Conservation (phyloP, 2,329 filamentous ascomycete species). For the Alternaria sp. region DNA sequence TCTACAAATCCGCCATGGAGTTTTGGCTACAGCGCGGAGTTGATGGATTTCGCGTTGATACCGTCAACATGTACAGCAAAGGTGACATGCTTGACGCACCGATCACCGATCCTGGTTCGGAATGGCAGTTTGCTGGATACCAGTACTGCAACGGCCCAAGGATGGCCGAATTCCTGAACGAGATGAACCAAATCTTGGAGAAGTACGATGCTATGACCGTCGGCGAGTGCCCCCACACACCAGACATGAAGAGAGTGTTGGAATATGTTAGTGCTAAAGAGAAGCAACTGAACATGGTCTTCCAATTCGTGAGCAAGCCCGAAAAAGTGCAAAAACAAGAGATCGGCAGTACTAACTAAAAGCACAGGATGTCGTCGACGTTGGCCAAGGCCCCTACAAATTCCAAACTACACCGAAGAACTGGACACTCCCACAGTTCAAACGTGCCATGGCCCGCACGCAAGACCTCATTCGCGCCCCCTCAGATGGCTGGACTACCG, state of each 20-base stretch:
- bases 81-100: slow-evolving; percentile 44
- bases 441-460: slow-evolving; percentile 38
- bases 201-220: slow-evolving; percentile 73
- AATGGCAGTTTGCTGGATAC: slow-evolving; percentile 48
- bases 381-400: slow-evolving; percentile 46
- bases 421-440: slow-evolving; percentile 41
- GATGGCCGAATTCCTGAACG: slow-evolving; percentile 71
- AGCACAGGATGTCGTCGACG: slow-evolving; percentile 49
- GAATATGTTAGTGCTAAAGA: slow-evolving; percentile 65
- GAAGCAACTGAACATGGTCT: slow-evolving; percentile 72
- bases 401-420: slow-evolving; percentile 46
- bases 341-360: neutral
- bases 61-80: slow-evolving; percentile 49
- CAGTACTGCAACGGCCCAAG: slow-evolving; percentile 72
- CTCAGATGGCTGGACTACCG: slow-evolving; percentile 54
- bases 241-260: slow-evolving; percentile 63
- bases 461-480: slow-evolving; percentile 40
- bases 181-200: slow-evolving; percentile 67
- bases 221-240: slow-evolving; percentile 71
- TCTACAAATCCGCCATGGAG: slow-evolving; percentile 72
- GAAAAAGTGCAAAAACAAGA: no score
- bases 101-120: slow-evolving; percentile 36
- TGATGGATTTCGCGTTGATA: slow-evolving; percentile 52
- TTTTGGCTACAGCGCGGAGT: slow-evolving; percentile 82
- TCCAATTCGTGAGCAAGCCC: slow-evolving; percentile 53